phyloP scores from a whole-genome alignment of 805 yeast genomes.

The Candida andamanensis region DNA sequence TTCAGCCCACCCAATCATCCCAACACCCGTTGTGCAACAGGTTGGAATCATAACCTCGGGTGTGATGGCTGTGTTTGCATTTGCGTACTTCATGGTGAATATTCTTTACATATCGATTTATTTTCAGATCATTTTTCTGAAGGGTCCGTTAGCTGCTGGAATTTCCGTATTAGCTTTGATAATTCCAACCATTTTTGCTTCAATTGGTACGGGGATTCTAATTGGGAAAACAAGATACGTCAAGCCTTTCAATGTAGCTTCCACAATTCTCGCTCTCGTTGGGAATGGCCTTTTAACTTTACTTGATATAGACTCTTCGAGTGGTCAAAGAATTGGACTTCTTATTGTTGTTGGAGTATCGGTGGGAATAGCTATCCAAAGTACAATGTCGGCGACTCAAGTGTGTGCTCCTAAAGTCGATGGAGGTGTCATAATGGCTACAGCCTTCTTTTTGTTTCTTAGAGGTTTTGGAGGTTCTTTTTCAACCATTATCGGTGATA shows the following conservation, averaged over 20 bases:
- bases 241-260: slow-evolving; percentile 35
- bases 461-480: slow-evolving; percentile 46
- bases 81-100: slow-evolving; percentile 19
- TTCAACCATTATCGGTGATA: slow-evolving; percentile 22
- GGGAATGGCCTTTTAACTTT: slow-evolving; percentile 43
- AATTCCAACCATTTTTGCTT: slow-evolving; percentile 31
- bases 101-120: slow-evolving; percentile 27
- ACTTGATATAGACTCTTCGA: slow-evolving; percentile 32
- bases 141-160: slow-evolving; percentile 42
- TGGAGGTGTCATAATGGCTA: slow-evolving; percentile 46
- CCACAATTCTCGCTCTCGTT: slow-evolving; percentile 31
- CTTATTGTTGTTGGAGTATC: slow-evolving; percentile 45
- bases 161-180: slow-evolving; percentile 40
- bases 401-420: slow-evolving; percentile 47
- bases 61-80: slow-evolving; percentile 30
- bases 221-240: slow-evolving; percentile 36
- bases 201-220: slow-evolving; percentile 33
- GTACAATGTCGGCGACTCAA: slow-evolving; percentile 41
- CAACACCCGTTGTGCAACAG: slow-evolving; percentile 33
- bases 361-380: slow-evolving; percentile 46
- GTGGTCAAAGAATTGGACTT: slow-evolving; percentile 37
- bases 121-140: slow-evolving; percentile 44
- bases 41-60: too few relatives aligned
- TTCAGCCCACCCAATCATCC: slow-evolving; percentile 44
- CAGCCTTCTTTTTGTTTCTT: slow-evolving; percentile 39